phyloP scores from a whole-genome alignment of 169 alveolate genomes.

The Eimeria tenella region DNA sequence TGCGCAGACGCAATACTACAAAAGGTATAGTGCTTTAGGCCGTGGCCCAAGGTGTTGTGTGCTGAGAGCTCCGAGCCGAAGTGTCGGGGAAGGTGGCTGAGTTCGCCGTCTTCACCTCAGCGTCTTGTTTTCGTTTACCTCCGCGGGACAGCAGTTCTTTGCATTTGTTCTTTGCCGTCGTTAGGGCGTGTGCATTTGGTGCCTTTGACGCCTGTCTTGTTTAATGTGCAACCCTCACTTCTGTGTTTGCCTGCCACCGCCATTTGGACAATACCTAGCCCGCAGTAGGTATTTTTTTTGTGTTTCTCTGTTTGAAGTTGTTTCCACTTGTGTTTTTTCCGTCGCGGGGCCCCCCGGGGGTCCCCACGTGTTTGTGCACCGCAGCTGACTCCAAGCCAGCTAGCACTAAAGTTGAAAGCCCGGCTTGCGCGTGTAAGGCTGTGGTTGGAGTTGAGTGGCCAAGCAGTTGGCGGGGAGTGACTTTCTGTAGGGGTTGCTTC shows the following conservation, averaged over 20 bases:
- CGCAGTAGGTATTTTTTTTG: neutral
- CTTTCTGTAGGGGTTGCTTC: neutral
- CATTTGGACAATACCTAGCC: neutral
- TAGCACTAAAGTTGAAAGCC: neutral
- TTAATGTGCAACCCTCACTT: neutral
- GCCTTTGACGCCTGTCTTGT: neutral
- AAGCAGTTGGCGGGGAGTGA: neutral
- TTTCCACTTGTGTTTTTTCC: neutral
- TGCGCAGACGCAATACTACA: too few relatives aligned
- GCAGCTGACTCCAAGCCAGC: conserved; percentile 23
- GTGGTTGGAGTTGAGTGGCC: neutral
- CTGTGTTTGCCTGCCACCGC: neutral
- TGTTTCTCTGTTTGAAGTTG: neutral
- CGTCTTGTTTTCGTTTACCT: neutral
- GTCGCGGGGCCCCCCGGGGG: neutral
- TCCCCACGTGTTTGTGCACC: neutral
- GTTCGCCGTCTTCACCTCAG: neutral
- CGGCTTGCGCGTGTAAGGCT: neutral
- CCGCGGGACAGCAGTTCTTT: conserved; percentile 33
- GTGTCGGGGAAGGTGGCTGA: too few relatives aligned
- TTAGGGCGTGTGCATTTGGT: neutral
- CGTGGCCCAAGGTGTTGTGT: too few relatives aligned
- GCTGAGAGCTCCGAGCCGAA: too few relatives aligned
- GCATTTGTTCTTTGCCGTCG: neutral
- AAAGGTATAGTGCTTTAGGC: too few relatives aligned